Percentiles rank a stretch among this genome's conserved stretches.
Conservation (phyloP, 2,329 filamentous ascomycete genomes). For the Microcyclospora pomicola region DNA sequence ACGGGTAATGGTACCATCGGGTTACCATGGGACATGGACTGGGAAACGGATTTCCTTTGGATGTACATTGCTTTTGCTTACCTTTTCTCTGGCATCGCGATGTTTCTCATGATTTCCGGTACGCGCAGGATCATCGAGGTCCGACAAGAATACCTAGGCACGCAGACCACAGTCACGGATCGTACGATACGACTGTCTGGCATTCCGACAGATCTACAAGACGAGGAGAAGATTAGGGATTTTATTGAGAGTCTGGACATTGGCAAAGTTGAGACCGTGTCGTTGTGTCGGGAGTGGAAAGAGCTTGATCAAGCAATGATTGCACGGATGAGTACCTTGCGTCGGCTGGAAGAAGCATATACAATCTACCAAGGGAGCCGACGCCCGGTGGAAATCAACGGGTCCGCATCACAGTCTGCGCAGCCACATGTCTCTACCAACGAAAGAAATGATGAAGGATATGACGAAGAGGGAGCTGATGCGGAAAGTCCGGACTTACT, state of each 20-base stretch:
- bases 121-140: slow-evolving; percentile 75
- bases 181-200: slow-evolving; percentile 84
- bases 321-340: slow-evolving; percentile 49
- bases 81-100: slow-evolving; percentile 67
- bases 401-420: slow-evolving; percentile 21
- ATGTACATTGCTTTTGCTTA: slow-evolving; percentile 92
- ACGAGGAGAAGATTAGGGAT: slow-evolving; percentile 69
- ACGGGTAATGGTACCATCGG: slow-evolving; percentile 3
- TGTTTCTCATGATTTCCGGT: slow-evolving; percentile 72
- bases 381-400: slow-evolving; percentile 37
- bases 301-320: slow-evolving; percentile 63
- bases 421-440: slow-evolving; percentile 14
- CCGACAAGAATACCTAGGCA: slow-evolving; percentile 81
- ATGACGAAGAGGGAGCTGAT: slow-evolving; percentile 26
- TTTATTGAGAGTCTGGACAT: slow-evolving; percentile 81
- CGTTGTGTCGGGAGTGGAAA: slow-evolving; percentile 75
- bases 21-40: slow-evolving; percentile 5
- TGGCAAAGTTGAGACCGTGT: slow-evolving; percentile 78
- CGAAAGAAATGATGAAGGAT: slow-evolving; percentile 23
- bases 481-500: slow-evolving; percentile 1
- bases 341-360: slow-evolving; percentile 71
- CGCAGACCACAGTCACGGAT: slow-evolving; percentile 90
- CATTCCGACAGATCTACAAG: slow-evolving; percentile 64
- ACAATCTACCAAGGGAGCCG: slow-evolving; percentile 56
- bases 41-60: slow-evolving; percentile 58